Evolutionary conservation across 208 protist species (phyloP).

Genomic region (Novymonas esmeraldas): DNA sequence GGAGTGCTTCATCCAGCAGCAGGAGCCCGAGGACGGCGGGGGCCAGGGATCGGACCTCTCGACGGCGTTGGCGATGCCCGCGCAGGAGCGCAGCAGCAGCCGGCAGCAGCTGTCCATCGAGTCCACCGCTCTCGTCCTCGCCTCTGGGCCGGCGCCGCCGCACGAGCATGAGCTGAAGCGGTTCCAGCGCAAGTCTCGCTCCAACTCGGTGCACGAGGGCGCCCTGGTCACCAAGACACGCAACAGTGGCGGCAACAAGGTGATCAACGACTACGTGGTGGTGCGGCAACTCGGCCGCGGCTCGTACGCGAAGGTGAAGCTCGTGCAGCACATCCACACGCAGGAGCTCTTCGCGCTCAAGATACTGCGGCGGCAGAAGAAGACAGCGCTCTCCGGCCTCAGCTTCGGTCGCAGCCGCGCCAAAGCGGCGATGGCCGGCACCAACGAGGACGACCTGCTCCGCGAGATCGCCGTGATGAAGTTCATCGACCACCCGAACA

Average conservation of each 20-base stretch:
- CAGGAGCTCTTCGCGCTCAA: conserved; percentile 82
- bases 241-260: conserved; percentile 79
- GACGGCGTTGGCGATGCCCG: not conserved
- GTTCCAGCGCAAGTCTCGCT: conserved; percentile 55
- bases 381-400: conserved; percentile 1
- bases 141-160: not conserved
- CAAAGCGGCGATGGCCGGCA: conserved; percentile 14
- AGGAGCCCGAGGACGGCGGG: conserved; percentile 11
- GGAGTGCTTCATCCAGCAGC: conserved; percentile 40
- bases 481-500: conserved; percentile 95
- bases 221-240: conserved; percentile 55
- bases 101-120: not conserved
- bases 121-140: not conserved
- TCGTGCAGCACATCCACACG: conserved; percentile 80
- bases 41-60: conserved; percentile 1
- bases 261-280: conserved; percentile 93
- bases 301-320: conserved; percentile 87
- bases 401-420: conserved; percentile 25
- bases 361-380: conserved; percentile 61
- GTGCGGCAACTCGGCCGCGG: conserved; percentile 79
- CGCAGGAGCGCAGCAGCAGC: not conserved
- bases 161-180: conserved; percentile 65
- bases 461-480: conserved; percentile 97
- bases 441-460: conserved; percentile 74
- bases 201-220: conserved; percentile 42